Conservation (phyloP, 345 rosid species). For the Corchorus olitorius region DNA sequence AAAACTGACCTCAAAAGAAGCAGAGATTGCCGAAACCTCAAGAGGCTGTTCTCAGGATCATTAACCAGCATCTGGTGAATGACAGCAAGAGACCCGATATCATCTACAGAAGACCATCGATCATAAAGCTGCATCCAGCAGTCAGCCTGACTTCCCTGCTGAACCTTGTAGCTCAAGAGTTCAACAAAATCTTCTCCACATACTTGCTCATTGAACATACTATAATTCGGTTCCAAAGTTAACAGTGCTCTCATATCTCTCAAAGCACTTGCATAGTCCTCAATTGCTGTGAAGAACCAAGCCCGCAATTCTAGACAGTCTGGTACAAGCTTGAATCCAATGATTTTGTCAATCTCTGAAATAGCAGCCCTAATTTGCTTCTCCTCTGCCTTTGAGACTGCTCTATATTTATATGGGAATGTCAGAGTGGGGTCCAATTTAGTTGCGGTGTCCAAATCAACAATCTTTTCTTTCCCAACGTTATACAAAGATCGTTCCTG, state of each 20-base stretch:
- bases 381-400: slow-evolving; percentile 57
- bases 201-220: slow-evolving; percentile 62
- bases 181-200: slow-evolving; percentile 56
- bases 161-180: slow-evolving; percentile 49
- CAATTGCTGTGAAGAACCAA: slow-evolving; percentile 70
- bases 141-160: slow-evolving; percentile 61
- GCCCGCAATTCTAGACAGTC: slow-evolving; percentile 89
- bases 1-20: slow-evolving; percentile 76
- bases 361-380: slow-evolving; percentile 64
- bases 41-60: slow-evolving; percentile 74
- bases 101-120: slow-evolving; percentile 94
- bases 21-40: slow-evolving; percentile 86
- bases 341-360: slow-evolving; percentile 63
- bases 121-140: slow-evolving; percentile 92
- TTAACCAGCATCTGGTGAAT: slow-evolving; percentile 80
- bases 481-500: slow-evolving; percentile 84
- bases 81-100: slow-evolving; percentile 85
- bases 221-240: slow-evolving; percentile 70
- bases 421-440: slow-evolving; percentile 80
- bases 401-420: slow-evolving; percentile 87
- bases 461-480: slow-evolving; percentile 56
- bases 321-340: slow-evolving; percentile 68
- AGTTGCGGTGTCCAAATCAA: slow-evolving; percentile 67
- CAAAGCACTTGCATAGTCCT: slow-evolving; percentile 69
- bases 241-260: slow-evolving; percentile 72